Evolutionary conservation across 1,139 yeast species (phyloP), one percentile per base, ranked within the genome.

Genomic region (Pichia sp.): DNA sequence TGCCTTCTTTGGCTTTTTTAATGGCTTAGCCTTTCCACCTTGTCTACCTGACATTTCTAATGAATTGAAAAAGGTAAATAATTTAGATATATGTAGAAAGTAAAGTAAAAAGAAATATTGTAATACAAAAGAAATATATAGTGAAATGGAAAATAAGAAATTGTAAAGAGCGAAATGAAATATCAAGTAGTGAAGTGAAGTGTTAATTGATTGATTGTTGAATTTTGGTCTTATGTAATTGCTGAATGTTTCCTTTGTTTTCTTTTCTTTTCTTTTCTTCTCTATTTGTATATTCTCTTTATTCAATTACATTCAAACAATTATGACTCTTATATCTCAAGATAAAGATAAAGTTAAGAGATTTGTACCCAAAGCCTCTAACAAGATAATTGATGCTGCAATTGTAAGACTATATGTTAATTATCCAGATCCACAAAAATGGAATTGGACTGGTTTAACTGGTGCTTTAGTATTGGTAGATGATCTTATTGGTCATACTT

Each of bases 401-500:
- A 86, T 90, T 5, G 97, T 96, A 1, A 71, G 96, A 50, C 73
- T 92, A 45, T 92, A 90, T 68, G 79, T 92, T 38, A 96, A 97
- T 2, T 80, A 86, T 61, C 97, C 98, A 1, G 83, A 86, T 58
- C 82, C 86, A 3, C 75, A 78, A 30, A 70, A 77, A 56, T 92
- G 98, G 97, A 77, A 76, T 25, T 88, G 79, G 68, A 90, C 98
- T 0, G 97, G 96, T 0, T 70, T 92, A 26, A 73, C 83, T 7
- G 98, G 98, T 2, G 97, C 97, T 2, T 68, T 90, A 35, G 84
- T 81, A 1, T 68, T 92, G 11, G 96, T 87, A 26, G 96, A 92
- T 65, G 98, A 92, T 67, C 69, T 86, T 28, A 96, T 92, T 7
- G 97, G 98, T 3, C 92, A 90, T 66, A 88, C 97, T 0, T 90